These are phyloP conservation scores for Fusarium sarcochroum DNA, from an alignment of 2,329 filamentous ascomycete genomes.

Conservation along the genomic window DNA sequence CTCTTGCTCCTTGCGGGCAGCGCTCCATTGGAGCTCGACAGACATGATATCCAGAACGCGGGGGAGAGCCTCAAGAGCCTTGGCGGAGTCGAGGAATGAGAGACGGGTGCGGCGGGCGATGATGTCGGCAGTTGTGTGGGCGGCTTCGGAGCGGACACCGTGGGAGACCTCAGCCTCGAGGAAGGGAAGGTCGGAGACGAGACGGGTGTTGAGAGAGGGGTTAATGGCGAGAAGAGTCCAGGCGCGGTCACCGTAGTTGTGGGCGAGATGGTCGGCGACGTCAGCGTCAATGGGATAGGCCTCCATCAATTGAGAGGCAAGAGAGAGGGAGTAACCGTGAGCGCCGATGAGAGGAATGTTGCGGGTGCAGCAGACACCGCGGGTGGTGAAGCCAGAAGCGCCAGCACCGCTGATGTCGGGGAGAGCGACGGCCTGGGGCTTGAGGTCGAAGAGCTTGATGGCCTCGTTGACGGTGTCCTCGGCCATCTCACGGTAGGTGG, in stretches of 20 bases:
- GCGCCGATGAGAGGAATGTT: conserved; percentile 80
- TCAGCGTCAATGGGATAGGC: conserved; percentile 57
- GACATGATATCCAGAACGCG: conserved; percentile 80
- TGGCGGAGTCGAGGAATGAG: conserved; percentile 82
- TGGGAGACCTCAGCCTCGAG: conserved; percentile 82
- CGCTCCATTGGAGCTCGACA: conserved; percentile 76
- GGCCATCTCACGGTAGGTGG: conserved; percentile 90
- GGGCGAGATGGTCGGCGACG: conserved; percentile 59
- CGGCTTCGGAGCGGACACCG: conserved; percentile 79
- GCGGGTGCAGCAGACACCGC: conserved; percentile 82
- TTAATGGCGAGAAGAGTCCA: conserved; percentile 77
- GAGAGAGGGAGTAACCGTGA: conserved; percentile 71
- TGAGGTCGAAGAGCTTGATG: conserved; percentile 74
- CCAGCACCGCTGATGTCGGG: conserved; percentile 78
- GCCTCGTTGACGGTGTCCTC: conserved; percentile 88
- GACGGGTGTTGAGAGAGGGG: conserved; percentile 68
- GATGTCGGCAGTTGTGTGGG: conserved; percentile 79
- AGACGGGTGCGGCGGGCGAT: conserved; percentile 79
- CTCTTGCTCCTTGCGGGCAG: conserved; percentile 67
- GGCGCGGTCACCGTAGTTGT: conserved; percentile 68
- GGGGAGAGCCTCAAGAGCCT: conserved; percentile 77
- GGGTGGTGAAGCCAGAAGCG: conserved; percentile 62
- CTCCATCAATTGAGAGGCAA: conserved; percentile 54
- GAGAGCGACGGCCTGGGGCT: conserved; percentile 64
- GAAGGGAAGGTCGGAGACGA: conserved; percentile 77